Base-by-base conservation (phyloP, 768 basidiomycete species). In the Rhizopogon sp. region DNA sequence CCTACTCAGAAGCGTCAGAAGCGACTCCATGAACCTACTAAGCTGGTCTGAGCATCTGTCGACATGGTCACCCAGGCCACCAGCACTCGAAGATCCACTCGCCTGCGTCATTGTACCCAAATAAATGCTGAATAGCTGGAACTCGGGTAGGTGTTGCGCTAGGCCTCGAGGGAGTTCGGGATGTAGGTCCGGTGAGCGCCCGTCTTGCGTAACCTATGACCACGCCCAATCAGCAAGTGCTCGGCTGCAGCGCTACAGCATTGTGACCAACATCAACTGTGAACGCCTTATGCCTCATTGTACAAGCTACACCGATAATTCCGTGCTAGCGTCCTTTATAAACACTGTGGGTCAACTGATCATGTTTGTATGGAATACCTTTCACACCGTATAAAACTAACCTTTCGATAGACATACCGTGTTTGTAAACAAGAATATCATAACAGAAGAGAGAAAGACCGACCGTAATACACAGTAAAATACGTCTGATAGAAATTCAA, bases 391-490 rank as follows among this genome's bases (percentile, higher is more conserved):
- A 25, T 49, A 37, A 49, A 37, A 49, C 47, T 35, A 49, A 49
- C 47, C 47, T 37, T 37, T 39, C 47, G 47, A 49, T 49, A 49
- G 47, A 49, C 47, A 49, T 49, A 49, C 47, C 43, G 52, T 53
- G 37, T 55, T 37, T 39, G n/a, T 13, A 55, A 11, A 50, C 45
- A 51, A 55, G 50, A 52, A 37, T 54, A 52, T 55, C 33, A 55
- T 53, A 51, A 44, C 41, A 47, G 53, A 39, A 53, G 47, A 59
- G 51, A 61, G 5, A 65, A 25, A 47, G 56, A 71, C 70, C 68
- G 56, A 71, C 70, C 68, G 68, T 70, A 62, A 61, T 60, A 69
- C 61, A 70, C 49, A 58, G 52, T 55, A 55, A 47, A 50, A 55
- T 66, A 69, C 54, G 59, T 57, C 55, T 49, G 60, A 42, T 57